A percentile compares a stretch with the other conserved stretches of the same genome.
These are phyloP conservation scores for Oleoguttula mirabilis DNA, from an alignment of 495 filamentous ascomycete genomes.

Conservation along the genomic window DNA sequence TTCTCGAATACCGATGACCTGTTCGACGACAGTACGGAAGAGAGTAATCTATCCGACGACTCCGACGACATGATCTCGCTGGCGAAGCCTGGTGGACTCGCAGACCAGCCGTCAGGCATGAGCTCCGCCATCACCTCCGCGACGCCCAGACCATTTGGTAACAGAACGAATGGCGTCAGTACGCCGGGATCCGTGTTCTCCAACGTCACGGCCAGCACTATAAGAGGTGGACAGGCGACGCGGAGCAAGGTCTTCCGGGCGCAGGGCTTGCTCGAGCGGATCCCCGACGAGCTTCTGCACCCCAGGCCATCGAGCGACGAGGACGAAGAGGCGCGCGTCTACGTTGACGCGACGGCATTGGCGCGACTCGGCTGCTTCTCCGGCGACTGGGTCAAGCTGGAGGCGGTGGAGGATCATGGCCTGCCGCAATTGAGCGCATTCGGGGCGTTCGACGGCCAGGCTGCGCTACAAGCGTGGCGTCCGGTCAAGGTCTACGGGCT, in stretches of 20 bases:
- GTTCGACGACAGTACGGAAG: conserved; percentile 30
- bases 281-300: conserved; percentile 69
- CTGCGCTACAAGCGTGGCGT: conserved; percentile 48
- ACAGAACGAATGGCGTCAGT: conserved; percentile 52
- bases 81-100: conserved; percentile 60
- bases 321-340: conserved; percentile 74
- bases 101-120: conserved; percentile 51
- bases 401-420: conserved; percentile 55
- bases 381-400: conserved; percentile 90
- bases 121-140: conserved; percentile 61
- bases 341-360: conserved; percentile 72
- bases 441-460: conserved; percentile 33
- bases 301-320: conserved; percentile 76
- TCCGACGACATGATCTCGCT: conserved; percentile 54
- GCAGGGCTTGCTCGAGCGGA: conserved; percentile 56
- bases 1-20: conserved; percentile 34
- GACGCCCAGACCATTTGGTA: conserved; percentile 55
- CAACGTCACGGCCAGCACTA: conserved; percentile 66
- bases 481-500: conserved; percentile 79
- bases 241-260: conserved; percentile 59
- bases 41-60: conserved; percentile 31
- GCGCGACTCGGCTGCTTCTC: conserved; percentile 91
- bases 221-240: conserved; percentile 46
- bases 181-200: conserved; percentile 80
- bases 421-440: conserved; percentile 28